Percentiles rank a stretch among this genome's conserved stretches.
phyloP scores from a whole-genome alignment of 2,329 filamentous ascomycete species.

The Cercospora nicotianae region DNA sequence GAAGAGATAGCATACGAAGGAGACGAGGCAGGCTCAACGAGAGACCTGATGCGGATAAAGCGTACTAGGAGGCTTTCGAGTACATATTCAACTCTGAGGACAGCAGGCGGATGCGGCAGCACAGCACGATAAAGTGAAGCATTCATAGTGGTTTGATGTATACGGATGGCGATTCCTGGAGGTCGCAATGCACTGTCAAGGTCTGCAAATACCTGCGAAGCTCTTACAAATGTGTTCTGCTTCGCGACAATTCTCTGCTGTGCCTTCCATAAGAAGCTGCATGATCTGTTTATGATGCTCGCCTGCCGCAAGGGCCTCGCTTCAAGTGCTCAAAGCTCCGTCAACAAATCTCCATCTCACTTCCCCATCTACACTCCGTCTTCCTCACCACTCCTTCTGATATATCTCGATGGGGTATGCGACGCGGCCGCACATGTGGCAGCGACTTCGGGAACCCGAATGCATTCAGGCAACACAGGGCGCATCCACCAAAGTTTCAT shows the following conservation, averaged over 20 bases:
- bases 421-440: not conserved
- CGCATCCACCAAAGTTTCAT: not conserved
- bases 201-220: not conserved
- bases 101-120: conserved; percentile 3
- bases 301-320: conserved; percentile 3
- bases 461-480: not conserved
- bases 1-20: conserved; percentile 35
- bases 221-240: not conserved
- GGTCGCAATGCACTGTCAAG: not conserved
- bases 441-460: not conserved
- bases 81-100: conserved; percentile 13
- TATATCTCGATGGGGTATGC: not conserved
- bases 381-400: not conserved
- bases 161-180: not conserved
- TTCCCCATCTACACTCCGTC: not conserved
- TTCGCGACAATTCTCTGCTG: not conserved
- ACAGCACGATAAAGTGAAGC: conserved; percentile 4
- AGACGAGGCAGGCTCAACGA: conserved; percentile 28
- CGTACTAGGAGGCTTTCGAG: conserved; percentile 17
- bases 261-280: not conserved
- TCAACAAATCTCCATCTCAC: not conserved
- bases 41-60: conserved; percentile 12
- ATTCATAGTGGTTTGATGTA: not conserved
- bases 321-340: not conserved
- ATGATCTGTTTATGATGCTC: not conserved